Conservation (phyloP, 1,284 basidiomycete genomes). For the Coniferiporia weirii region DNA sequence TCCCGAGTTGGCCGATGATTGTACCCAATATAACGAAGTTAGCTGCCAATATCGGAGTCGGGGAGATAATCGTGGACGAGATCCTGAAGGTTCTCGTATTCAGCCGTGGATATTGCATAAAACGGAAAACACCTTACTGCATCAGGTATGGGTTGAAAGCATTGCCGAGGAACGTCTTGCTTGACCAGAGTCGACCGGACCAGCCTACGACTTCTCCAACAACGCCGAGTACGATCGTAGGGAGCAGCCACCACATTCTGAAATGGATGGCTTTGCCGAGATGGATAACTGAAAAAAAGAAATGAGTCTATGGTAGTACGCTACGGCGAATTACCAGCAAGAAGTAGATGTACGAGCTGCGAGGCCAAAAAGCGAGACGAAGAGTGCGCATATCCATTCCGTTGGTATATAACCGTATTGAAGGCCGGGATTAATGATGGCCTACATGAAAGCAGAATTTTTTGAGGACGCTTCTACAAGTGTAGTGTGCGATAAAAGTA, state of each 20-base stretch:
- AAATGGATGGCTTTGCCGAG: conserved; percentile 28
- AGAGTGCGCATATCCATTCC: conserved; percentile 26
- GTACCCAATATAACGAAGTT: conserved; percentile 46
- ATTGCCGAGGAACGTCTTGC: conserved; percentile 21
- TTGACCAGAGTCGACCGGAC: conserved; percentile 35
- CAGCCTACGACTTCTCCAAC: conserved; percentile 37
- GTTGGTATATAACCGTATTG: conserved; percentile 30
- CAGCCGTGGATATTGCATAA: not conserved
- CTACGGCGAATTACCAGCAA: no score
- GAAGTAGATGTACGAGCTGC: conserved; percentile 12
- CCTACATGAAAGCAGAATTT: no score
- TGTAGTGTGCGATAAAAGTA: no score
- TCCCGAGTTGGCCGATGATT: conserved; percentile 37
- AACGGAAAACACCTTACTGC: conserved; percentile 33
- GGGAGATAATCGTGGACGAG: conserved; percentile 37
- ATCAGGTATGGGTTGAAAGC: conserved; percentile 35
- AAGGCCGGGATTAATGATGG: not conserved
- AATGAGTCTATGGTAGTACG: not conserved
- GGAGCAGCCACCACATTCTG: conserved; percentile 37
- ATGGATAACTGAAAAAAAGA: conserved; percentile 30
- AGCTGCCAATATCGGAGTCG: conserved; percentile 44
- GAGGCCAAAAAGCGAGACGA: conserved; percentile 19
- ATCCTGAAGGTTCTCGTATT: conserved; percentile 28
- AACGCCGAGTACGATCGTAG: conserved; percentile 33
- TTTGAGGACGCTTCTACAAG: no score